Percentiles rank a stretch among this genome's conserved stretches.
Evolutionary conservation across 2,329 filamentous ascomycete genomes (phyloP).

Genomic region (Aquanectria penicillioides): DNA sequence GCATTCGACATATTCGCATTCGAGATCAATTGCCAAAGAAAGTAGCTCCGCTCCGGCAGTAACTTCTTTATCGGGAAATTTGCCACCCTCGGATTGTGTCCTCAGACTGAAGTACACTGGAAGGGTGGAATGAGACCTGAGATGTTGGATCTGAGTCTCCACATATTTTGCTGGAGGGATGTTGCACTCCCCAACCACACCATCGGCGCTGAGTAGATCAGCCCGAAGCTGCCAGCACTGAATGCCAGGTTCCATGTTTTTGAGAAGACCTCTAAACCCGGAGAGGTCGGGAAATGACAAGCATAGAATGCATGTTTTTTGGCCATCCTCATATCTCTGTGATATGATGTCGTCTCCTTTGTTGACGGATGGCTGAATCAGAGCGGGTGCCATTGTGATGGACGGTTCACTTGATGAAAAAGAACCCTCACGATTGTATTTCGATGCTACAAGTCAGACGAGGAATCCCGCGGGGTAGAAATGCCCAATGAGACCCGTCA

Average conservation of each 20-base stretch:
- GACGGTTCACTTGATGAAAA: background rate
- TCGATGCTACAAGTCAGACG: background rate
- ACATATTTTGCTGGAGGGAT: background rate
- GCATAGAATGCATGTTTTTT: slow-evolving; percentile 1
- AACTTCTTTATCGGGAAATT: background rate
- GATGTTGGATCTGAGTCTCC: background rate
- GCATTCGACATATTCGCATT: slow-evolving; percentile 9
- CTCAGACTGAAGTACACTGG: slow-evolving; percentile 3
- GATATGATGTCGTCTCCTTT: background rate
- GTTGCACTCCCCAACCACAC: background rate
- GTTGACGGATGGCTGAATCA: background rate
- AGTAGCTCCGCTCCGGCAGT: background rate
- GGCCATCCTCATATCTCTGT: background rate
- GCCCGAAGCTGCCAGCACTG: slow-evolving; percentile 4
- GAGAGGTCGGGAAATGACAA: slow-evolving; percentile 8
- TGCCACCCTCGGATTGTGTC: slow-evolving; percentile 7
- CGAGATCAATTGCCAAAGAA: background rate
- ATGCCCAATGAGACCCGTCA: no score
- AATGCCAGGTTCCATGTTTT: background rate
- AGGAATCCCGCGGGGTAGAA: no score
- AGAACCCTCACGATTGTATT: background rate
- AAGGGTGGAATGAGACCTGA: slow-evolving; percentile 3
- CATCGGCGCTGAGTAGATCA: background rate
- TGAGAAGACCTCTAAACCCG: background rate
- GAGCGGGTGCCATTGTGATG: background rate